Evolutionary conservation across 441 rosid species (phyloP), one percentile per base, ranked within the genome.

Genomic region (Croton setiger): DNA sequence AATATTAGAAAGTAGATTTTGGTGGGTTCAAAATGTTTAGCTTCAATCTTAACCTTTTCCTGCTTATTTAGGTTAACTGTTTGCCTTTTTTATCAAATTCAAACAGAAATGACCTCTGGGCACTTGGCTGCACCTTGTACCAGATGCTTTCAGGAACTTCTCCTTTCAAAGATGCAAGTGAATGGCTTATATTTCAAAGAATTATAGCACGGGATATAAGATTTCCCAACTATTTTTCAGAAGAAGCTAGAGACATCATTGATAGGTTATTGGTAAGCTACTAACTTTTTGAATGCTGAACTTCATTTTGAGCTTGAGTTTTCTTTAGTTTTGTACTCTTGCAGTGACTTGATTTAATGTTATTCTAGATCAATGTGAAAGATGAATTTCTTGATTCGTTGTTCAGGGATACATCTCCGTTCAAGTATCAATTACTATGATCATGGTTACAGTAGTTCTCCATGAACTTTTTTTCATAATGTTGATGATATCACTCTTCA

Each of bases 131-230:
- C 89, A 96, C 97, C 55, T 84, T 96, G 80, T 96, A 89, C 93
- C 99, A 96, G 91, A 93, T 96, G 99, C 98, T 96, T 84, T 93
- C 98, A 59, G 99, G 99, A 81, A 87, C 97, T 75, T 93, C 97
- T 75, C 99, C 99, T 72, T 96, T 96, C 83, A 93, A 88, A 77
- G 99, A 93, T 84, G 87, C 98, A 41, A 96, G 99, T 76, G 99
- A 96, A 86, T 96, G 99, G 99, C 94, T 92, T 63, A 93, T 92
- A 75, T 96, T 93, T 81, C 99, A 93, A 82, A 86, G 93, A 79
- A 96, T 96, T 67, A 89, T 96, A 56, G 99, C 98, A n/a, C 82
- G 98, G 76, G 99, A 96, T 69, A 75, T 96, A 78, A 80, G 89
- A 75, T 91, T 96, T 76, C 98, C 98, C 11, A 81, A 88, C 81